Percentiles rank a stretch among this genome's conserved stretches.
Conservation (phyloP, 2,329 filamentous ascomycete species). For the Beauveria asiatica region DNA sequence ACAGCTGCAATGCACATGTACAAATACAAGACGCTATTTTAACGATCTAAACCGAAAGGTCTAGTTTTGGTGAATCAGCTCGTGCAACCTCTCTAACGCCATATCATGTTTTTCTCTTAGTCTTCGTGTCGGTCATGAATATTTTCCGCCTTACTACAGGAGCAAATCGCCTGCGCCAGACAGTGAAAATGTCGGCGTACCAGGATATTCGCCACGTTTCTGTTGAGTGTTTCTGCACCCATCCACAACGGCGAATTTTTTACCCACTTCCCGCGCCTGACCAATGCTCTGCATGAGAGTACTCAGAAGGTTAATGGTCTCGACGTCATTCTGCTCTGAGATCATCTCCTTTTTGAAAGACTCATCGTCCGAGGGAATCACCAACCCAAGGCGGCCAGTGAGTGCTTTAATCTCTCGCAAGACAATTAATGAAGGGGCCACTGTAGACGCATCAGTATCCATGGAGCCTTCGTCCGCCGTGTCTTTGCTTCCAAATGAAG, state of each 20-base stretch:
- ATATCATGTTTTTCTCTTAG: neutral
- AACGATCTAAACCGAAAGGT: too few relatives aligned
- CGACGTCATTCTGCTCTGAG: constrained; percentile 76
- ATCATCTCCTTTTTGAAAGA: constrained; percentile 63
- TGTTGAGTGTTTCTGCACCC: constrained; percentile 18
- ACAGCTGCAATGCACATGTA: neutral
- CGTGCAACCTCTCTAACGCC: constrained; percentile 8
- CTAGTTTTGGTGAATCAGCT: neutral
- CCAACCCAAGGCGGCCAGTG: constrained; percentile 71
- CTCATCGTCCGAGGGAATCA: constrained; percentile 60
- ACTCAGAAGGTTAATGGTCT: constrained; percentile 67
- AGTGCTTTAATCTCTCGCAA: constrained; percentile 85
- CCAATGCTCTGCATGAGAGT: constrained; percentile 65
- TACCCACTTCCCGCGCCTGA: constrained; percentile 63
- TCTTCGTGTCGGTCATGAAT: neutral
- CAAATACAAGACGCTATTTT: neutral
- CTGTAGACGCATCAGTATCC: constrained; percentile 27
- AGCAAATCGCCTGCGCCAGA: constrained; percentile 24
- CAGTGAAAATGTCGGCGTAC: constrained; percentile 18
- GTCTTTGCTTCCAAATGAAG: constrained; percentile 49
- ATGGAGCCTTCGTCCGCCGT: constrained; percentile 21
- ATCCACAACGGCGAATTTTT: constrained; percentile 60
- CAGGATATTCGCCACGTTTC: constrained; percentile 17
- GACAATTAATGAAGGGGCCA: constrained; percentile 56
- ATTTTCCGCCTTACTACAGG: constrained; percentile 18